A percentile compares a stretch with the other conserved stretches of the same genome.
These are phyloP conservation scores for Phanerodontia chrysosporium DNA, from an alignment of 768 basidiomycete genomes.

Conservation along the genomic window DNA sequence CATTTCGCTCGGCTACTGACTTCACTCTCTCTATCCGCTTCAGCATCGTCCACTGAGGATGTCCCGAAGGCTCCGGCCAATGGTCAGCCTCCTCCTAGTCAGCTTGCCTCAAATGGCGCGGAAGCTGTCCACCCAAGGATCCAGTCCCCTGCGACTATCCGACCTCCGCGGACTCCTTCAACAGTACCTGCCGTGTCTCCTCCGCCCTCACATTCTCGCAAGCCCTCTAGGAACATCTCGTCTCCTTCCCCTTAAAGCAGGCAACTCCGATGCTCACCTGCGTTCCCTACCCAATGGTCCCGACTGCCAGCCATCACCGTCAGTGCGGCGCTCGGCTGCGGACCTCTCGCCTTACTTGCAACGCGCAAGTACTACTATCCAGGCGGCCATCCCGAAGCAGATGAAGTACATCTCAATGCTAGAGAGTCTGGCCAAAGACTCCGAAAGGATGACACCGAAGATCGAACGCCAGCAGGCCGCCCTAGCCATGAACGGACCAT, in stretches of 20 bases:
- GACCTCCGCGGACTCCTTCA: conserved; percentile 1
- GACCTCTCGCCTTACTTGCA: conserved; percentile 71
- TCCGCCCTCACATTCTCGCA: not conserved
- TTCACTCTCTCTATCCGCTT: conserved; percentile 55
- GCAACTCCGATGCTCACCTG: not conserved
- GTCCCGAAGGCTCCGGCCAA: not conserved
- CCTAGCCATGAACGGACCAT: not conserved
- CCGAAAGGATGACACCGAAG: conserved; percentile 50
- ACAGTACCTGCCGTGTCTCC: not conserved
- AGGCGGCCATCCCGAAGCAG: conserved; percentile 56
- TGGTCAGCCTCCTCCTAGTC: not conserved
- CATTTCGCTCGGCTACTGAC: conserved; percentile 68
- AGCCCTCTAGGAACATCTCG: conserved; percentile 4
- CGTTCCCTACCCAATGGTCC: not conserved
- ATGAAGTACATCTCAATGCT: conserved; percentile 68
- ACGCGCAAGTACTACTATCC: conserved; percentile 43
- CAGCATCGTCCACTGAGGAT: conserved; percentile 11
- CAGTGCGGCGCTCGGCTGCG: conserved; percentile 41
- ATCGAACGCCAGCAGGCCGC: conserved; percentile 19
- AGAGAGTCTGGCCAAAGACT: conserved; percentile 71
- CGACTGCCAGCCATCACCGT: conserved; percentile 11
- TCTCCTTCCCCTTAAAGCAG: not conserved
- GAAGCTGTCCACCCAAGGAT: not conserved
- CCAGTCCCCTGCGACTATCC: not conserved
- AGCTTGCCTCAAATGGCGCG: not conserved